Percentiles rank a stretch among this genome's conserved stretches.
Evolutionary conservation across 2,329 filamentous ascomycete species (phyloP).

Genomic region (Exophiala lecanii-corni): DNA sequence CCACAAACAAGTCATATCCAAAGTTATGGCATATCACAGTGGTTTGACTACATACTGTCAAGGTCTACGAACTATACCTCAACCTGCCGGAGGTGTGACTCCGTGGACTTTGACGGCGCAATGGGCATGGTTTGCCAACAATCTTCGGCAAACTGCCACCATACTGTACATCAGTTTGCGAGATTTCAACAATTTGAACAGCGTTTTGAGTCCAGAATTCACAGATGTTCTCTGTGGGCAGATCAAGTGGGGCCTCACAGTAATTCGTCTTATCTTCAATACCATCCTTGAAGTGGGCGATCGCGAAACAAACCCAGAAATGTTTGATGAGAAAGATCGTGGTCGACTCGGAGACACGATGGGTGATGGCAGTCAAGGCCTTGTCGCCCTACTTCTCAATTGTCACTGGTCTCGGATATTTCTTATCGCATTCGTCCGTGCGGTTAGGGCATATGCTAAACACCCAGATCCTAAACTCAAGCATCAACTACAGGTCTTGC

Average conservation of each 20-base stretch:
- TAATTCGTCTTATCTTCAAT: constrained; percentile 53
- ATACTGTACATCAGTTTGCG: constrained; percentile 18
- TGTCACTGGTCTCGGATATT: constrained; percentile 71
- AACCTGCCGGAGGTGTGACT: constrained; percentile 7
- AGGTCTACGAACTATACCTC: constrained; percentile 9
- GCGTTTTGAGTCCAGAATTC: constrained; percentile 51
- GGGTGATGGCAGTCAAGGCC: constrained; percentile 30
- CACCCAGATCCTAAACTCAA: constrained; percentile 57
- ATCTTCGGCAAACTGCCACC: constrained; percentile 21
- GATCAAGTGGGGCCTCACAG: constrained; percentile 71
- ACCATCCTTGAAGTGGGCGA: constrained; percentile 46
- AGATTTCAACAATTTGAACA: constrained; percentile 17
- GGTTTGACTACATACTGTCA: constrained; percentile 16
- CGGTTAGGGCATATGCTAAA: constrained; percentile 21
- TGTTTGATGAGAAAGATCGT: constrained; percentile 19
- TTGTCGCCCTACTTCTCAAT: constrained; percentile 56
- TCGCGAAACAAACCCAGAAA: constrained; percentile 25
- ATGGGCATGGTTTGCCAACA: constrained; percentile 26
- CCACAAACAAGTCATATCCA: constrained; percentile 66
- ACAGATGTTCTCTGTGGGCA: constrained; percentile 69
- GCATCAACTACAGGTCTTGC: constrained; percentile 46
- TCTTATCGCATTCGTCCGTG: constrained; percentile 52
- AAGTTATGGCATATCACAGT: constrained; percentile 51
- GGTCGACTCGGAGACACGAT: constrained; percentile 16
- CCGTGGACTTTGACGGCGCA: constrained; percentile 19